A percentile compares a stretch with the other conserved stretches of the same genome.
phyloP scores from a whole-genome alignment of 2,329 filamentous ascomycete genomes.

The Clonostachys chloroleuca region DNA sequence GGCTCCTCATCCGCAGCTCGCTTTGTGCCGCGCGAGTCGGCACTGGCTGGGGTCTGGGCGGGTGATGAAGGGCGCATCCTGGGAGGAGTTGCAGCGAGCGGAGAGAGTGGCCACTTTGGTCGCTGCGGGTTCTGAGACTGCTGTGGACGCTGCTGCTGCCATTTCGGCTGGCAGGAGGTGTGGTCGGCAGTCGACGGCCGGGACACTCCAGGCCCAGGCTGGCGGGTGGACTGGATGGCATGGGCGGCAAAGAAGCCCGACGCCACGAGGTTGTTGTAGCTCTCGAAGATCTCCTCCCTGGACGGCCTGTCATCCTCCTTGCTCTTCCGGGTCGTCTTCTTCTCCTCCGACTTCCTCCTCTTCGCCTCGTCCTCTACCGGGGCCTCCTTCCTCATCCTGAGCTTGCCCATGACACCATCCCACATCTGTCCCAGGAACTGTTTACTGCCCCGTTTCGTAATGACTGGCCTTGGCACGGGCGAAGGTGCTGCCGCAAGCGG shows the following conservation, averaged over 20 bases:
- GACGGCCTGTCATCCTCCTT: conserved; percentile 17
- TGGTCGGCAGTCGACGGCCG: conserved; percentile 6
- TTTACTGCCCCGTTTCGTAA: conserved; percentile 15
- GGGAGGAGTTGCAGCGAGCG: conserved; percentile 6
- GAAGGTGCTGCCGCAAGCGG: conserved; percentile 16
- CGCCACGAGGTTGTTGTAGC: conserved; percentile 51
- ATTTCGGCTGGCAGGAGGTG: conserved; percentile 8
- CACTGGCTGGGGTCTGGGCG: conserved; percentile 24
- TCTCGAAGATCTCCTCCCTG: conserved; percentile 48
- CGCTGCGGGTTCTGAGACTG: conserved; percentile 10
- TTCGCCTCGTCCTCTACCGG: conserved; percentile 6
- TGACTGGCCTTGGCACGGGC: conserved; percentile 14
- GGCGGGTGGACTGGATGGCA: conserved; percentile 52
- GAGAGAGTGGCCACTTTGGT: conserved; percentile 18
- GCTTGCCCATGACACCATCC: conserved; percentile 26
- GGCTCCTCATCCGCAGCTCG: conserved; percentile 31
- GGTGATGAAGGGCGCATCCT: conserved; percentile 6
- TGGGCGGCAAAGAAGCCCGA: conserved; percentile 55
- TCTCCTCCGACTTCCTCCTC: conserved; percentile 10
- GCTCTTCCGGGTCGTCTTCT: conserved; percentile 1
- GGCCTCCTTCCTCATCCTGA: conserved; percentile 9
- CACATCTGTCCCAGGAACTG: conserved; percentile 27
- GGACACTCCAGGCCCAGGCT: conserved; percentile 22
- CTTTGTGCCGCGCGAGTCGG: conserved; percentile 42
- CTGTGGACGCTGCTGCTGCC: not conserved